These are phyloP conservation scores for Fusarium robinianum DNA, from an alignment of 2,329 filamentous ascomycete species.

Conservation along the genomic window DNA sequence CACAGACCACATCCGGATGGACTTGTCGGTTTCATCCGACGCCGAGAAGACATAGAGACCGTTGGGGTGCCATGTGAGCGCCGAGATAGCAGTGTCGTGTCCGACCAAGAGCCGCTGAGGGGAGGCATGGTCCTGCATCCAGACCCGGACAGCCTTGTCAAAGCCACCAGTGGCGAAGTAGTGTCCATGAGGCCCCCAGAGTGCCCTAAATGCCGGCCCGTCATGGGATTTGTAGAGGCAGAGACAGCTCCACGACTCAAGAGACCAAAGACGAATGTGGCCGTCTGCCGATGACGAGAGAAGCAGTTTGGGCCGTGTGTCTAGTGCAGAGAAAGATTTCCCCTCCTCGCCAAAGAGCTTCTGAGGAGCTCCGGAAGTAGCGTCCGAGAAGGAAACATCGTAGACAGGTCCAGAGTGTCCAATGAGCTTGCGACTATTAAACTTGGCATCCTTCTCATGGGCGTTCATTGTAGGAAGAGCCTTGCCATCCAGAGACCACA, in stretches of 20 bases:
- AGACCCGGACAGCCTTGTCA: slow-evolving; percentile 88
- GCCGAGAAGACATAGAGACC: slow-evolving; percentile 92
- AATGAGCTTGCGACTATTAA: slow-evolving; percentile 72
- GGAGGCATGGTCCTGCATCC: slow-evolving; percentile 91
- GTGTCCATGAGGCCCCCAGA: slow-evolving; percentile 91
- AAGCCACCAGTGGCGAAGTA: slow-evolving; percentile 90
- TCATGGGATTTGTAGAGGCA: slow-evolving; percentile 94
- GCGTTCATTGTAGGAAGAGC: slow-evolving; percentile 70
- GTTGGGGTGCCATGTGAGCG: slow-evolving; percentile 93
- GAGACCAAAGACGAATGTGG: slow-evolving; percentile 87
- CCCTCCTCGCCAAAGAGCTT: slow-evolving; percentile 57
- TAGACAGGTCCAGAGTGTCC: slow-evolving; percentile 92
- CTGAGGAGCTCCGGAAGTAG: slow-evolving; percentile 60
- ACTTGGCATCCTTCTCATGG: slow-evolving; percentile 62
- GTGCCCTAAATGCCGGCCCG: slow-evolving; percentile 83
- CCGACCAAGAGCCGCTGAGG: slow-evolving; percentile 87
- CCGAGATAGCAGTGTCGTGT: slow-evolving; percentile 91
- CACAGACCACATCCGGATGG: slow-evolving; percentile 97
- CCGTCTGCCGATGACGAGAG: slow-evolving; percentile 88
- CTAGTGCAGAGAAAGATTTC: slow-evolving; percentile 47
- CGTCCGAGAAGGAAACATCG: slow-evolving; percentile 80
- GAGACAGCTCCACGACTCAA: slow-evolving; percentile 89
- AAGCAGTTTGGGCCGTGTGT: slow-evolving; percentile 71
- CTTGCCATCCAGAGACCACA: slow-evolving; percentile 90
- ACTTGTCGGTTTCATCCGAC: slow-evolving; percentile 82